These are phyloP conservation scores for Trametes elegans DNA, from an alignment of 768 basidiomycete species.

Conservation along the genomic window DNA sequence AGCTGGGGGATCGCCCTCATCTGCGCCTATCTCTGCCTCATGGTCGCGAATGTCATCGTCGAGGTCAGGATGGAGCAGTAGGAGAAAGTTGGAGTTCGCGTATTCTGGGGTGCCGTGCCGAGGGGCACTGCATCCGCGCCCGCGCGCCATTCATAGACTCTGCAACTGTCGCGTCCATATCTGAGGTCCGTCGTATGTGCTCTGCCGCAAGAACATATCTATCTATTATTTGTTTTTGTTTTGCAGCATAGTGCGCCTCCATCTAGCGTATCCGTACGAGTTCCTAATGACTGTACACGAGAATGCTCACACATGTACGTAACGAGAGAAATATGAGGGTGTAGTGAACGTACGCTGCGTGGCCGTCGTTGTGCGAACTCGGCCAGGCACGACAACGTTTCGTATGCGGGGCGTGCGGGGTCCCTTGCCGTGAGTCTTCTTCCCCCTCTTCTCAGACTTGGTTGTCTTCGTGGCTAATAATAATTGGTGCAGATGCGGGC, in stretches of 20 bases:
- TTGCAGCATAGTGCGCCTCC: background rate
- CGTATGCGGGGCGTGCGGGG: background rate
- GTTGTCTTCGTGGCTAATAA: too few species aligned
- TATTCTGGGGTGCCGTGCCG: background rate
- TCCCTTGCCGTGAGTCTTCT: background rate
- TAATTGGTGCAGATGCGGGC: too few species aligned
- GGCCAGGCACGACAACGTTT: too few species aligned
- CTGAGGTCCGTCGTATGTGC: background rate
- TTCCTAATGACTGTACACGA: conserved; percentile 5
- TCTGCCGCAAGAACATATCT: background rate
- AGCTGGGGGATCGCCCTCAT: conserved; percentile 84
- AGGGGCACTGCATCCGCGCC: too few species aligned
- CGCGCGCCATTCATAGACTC: too few species aligned
- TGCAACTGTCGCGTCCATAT: too few species aligned
- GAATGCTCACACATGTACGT: background rate
- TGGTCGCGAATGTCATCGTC: conserved; percentile 76
- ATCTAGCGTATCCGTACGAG: background rate
- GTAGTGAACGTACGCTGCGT: too few species aligned
- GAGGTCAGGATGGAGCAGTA: conserved; percentile 46
- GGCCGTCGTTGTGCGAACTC: too few species aligned
- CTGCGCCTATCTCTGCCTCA: conserved; percentile 66
- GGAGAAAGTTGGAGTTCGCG: background rate
- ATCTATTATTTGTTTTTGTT: conserved; percentile 1
- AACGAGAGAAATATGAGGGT: too few species aligned
- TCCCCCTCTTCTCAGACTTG: background rate